Percentiles rank a stretch among this genome's conserved stretches.
These are phyloP conservation scores for Alisma plantagoaquatica DNA, from an alignment of 106 monocot species.

Conservation along the genomic window DNA sequence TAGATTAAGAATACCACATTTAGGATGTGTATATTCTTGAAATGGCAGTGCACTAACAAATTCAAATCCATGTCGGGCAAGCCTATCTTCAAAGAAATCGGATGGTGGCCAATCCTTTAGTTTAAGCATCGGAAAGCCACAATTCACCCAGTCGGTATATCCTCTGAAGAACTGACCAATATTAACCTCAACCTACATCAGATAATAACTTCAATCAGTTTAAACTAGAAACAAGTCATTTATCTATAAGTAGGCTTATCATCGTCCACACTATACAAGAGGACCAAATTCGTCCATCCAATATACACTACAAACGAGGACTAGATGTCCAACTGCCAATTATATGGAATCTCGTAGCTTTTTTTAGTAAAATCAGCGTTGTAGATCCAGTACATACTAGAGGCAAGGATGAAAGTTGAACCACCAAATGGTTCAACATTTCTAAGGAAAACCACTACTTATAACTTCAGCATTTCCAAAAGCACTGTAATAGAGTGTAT, in stretches of 20 bases:
- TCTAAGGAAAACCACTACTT: too few species aligned
- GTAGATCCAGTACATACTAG: too few species aligned
- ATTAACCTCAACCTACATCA: constrained; percentile 52
- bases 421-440: too few species aligned
- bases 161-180: constrained; percentile 46
- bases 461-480: too few species aligned
- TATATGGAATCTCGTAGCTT: background rate
- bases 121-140: constrained; percentile 69
- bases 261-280: too few species aligned
- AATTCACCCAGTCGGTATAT: constrained; percentile 39
- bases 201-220: background rate
- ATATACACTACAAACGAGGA: too few species aligned
- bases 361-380: too few species aligned
- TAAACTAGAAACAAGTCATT: too few species aligned
- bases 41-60: constrained; percentile 55
- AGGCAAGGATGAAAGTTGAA: too few species aligned
- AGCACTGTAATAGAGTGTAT: too few species aligned
- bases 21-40: constrained; percentile 47
- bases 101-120: constrained; percentile 75
- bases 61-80: constrained; percentile 45
- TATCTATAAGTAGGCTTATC: too few species aligned
- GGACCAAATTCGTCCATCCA: too few species aligned
- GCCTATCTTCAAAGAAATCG: constrained; percentile 44
- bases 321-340: background rate
- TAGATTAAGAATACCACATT: constrained; percentile 43